Evolutionary conservation across 495 filamentous ascomycete genomes (phyloP), one percentile per base, ranked within the genome.

Genomic region (Tuber magnatum): DNA sequence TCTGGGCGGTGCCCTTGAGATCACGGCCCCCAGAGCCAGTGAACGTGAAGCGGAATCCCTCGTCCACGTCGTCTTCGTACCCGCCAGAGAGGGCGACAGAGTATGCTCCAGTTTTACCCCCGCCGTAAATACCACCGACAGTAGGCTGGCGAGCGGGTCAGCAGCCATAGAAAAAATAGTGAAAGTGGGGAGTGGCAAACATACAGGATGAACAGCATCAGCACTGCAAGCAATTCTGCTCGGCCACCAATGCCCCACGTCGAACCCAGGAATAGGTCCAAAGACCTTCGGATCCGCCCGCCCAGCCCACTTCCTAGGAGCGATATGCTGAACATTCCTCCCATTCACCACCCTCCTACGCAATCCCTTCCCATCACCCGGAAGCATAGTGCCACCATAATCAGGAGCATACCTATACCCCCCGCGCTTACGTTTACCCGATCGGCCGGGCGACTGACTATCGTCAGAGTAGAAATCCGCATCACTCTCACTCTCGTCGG

Each of bases 11-110:
- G 14, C 73, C 78, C 42, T 75, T 81, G 9, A 83, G 76, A 32
- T 83, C 80, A 32, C 82, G 78, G 5, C 82, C 82, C 16, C 82
- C 82, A 32, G 76, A 76, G n/a, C 82, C 82, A 35, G 82, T 83
- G 72, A 79, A 83, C 14, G 80, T 83, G 72, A 83, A 83, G 22
- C 71, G 78, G 56, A 82, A 84, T 20, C 82, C 82, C 43, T 80
- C 74, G 32, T 83, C 82, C 16, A 83, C 68, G 35, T 83, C 82
- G 32, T 83, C 82, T 32, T 83, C 81, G 68, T 83, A 83, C 4
- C 82, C 82, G 22, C 81, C 82, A 0, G 82, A 83, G 0, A 83
- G 43, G 6, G 80, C 80, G n/a, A 83, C 82, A 44, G 80, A 81
- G 68, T 81, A 83, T 0, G 76, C 73, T 12, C 82, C 81, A 18